Percentiles rank a stretch among this genome's conserved stretches.
Conservation (phyloP, 2,329 filamentous ascomycete species). For the Karstenula rhodostoma region DNA sequence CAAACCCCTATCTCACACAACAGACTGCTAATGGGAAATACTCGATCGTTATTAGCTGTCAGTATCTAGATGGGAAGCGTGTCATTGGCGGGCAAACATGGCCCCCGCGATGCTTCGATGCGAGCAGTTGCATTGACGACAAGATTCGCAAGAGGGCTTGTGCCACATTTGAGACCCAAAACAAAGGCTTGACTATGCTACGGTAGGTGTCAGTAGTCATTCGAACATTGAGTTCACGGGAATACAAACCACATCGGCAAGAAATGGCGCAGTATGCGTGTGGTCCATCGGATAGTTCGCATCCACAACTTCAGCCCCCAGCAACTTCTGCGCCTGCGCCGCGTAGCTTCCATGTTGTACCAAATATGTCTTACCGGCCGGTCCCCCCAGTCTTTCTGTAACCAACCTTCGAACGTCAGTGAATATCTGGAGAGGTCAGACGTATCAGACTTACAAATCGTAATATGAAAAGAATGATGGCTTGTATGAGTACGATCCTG, state of each 20-base stretch:
- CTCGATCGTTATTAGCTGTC: neutral
- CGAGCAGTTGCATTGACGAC: constrained; percentile 32
- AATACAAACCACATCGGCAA: constrained; percentile 27
- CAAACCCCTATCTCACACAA: neutral
- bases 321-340: constrained; percentile 48
- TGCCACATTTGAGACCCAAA: constrained; percentile 32
- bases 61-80: neutral
- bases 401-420: constrained; percentile 21
- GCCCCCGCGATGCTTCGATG: constrained; percentile 26
- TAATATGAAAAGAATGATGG: constrained; percentile 61
- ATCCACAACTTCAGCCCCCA: constrained; percentile 27
- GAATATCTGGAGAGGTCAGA: neutral
- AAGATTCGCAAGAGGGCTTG: constrained; percentile 26
- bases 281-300: constrained; percentile 34
- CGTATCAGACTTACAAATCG: constrained; percentile 5
- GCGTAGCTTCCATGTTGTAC: constrained; percentile 66
- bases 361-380: constrained; percentile 44
- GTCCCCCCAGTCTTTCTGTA: constrained; percentile 52
- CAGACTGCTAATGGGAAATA: neutral
- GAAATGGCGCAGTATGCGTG: constrained; percentile 34
- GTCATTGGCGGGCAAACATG: constrained; percentile 28
- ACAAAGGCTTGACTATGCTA: constrained; percentile 32
- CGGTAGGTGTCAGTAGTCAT: constrained; percentile 1
- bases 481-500: constrained; percentile 56
- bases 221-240: too few relatives aligned